Base-by-base conservation (phyloP, 2,329 filamentous ascomycete genomes). In the Aspergillus thermomutatus region DNA sequence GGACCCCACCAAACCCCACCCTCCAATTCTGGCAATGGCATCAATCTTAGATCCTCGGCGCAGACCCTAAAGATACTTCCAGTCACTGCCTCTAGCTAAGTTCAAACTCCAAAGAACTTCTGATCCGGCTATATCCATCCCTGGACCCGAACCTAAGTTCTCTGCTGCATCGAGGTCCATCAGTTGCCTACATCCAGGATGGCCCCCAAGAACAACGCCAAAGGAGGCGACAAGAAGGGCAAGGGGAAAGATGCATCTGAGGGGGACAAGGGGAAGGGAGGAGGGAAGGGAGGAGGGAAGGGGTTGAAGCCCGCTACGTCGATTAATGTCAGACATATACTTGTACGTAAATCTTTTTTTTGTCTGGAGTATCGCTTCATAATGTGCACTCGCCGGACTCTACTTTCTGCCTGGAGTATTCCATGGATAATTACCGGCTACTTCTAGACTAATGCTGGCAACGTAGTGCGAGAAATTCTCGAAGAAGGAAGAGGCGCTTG, bases 291-390 rank as follows among this genome's bases (percentile, higher is more conserved):
- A 17, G 31, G 31, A 40, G 71, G 67, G 31, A 74, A 75, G 58
- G 67, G 62, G 8, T 73, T 83, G 61, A 87, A 87, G 68, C 77
- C 82, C 7, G 85, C 84, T 4, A 84, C 81, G 50, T 80, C 79
- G n/a, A 86, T 88, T 70, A 87, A 87, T 66, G 83, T 83, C 52
- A 79, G 85, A 41, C 85, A 88, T 71, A 87, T 88, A 59, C 77
- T 87, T 62, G 79, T 81, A 74, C 54, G 74, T 69, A 41, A 48
- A 14, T 27, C 26, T 25, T 52, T 50, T 28, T 25, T 52, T 50
- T 25, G 25, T 50, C 37, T 46, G 31, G 43, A 40, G 52, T 47
- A 26, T 56, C 47, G 52, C 46, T 59, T 53, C 4, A n/a, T n/a
- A n/a, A n/a, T n/a, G n/a, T n/a, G n/a, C n/a, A n/a, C n/a, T n/a